Evolutionary conservation across 495 filamentous ascomycete genomes (phyloP), one percentile per base, ranked within the genome.

Genomic region (Lophiostoma macrostomum): DNA sequence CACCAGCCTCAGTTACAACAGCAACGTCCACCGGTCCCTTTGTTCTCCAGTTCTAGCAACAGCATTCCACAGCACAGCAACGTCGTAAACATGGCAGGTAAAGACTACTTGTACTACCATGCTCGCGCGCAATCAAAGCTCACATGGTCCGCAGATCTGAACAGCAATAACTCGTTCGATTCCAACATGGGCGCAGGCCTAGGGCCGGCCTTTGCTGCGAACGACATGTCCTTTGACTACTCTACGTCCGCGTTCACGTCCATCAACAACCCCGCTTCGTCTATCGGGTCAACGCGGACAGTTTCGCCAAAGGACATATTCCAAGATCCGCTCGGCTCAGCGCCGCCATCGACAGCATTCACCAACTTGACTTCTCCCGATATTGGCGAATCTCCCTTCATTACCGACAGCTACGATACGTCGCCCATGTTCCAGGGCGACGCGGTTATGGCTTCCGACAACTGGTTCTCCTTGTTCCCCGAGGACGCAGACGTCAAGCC

Each of bases 221-320:
- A 18, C 49, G 60, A 63, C 22, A 45, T 47, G 50, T 56, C 44
- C 19, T 35, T 16, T 22, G 54, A 54, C 18, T 19, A 41, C n/a
- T 8, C 44, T 22, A 23, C 38, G 5, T 36, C 60, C 34, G 53
- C 47, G 48, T 71, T 71, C 64, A 71, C 67, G 22, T 45, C 69
- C 20, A 61, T 71, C 53, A 68, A 48, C 45, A 65, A 50, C 51
- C 37, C 50, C 25, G 48, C 56, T 0, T 19, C 24, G 11, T 23
- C 29, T 13, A 18, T 47, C 27, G 51, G 53, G 47, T 65, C 64
- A 16, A 57, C 53, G 27, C 56, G 37, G 50, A 95, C 91, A 16
- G 78, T 97, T 39, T 97, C 91, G 47, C 91, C 91, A 12, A 82
- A 85, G 67, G 90, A 96, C 60, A 72, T 96, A 35, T 76, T 90